phyloP scores from a whole-genome alignment of 106 monocot species.

The Allium fistulosum region DNA sequence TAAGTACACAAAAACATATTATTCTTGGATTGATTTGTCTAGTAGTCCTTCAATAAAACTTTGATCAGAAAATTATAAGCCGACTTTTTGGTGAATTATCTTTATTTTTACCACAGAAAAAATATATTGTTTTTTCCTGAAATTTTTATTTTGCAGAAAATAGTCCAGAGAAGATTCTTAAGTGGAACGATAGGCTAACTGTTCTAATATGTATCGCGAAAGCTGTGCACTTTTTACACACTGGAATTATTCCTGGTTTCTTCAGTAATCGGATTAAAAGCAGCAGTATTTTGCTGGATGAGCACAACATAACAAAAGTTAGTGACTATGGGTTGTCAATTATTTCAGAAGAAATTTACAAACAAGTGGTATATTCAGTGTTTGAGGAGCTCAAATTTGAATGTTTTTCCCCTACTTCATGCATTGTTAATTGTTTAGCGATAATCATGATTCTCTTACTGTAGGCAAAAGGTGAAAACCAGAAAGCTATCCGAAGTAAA shows the following conservation, averaged over 20 bases:
- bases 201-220: slow-evolving; percentile 72
- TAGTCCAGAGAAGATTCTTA: slow-evolving; percentile 58
- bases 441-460: slow-evolving; percentile 1
- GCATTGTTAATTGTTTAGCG: not conserved
- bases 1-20: slow-evolving; percentile 12
- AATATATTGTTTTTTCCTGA: slow-evolving; percentile 1
- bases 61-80: too few relatives aligned
- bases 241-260: slow-evolving; percentile 92
- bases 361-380: slow-evolving; percentile 31
- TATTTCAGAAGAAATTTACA: slow-evolving; percentile 87
- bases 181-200: slow-evolving; percentile 66
- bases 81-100: too few relatives aligned
- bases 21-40: not conserved
- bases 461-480: slow-evolving; percentile 46
- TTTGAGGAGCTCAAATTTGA: too few relatives aligned
- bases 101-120: too few relatives aligned
- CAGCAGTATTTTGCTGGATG: slow-evolving; percentile 73
- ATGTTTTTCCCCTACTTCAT: too few relatives aligned
- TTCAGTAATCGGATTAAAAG: slow-evolving; percentile 63
- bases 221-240: slow-evolving; percentile 83
- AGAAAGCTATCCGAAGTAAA: slow-evolving; percentile 36
- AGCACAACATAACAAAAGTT: slow-evolving; percentile 71
- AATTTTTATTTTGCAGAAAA: slow-evolving; percentile 26
- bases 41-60: too few relatives aligned
- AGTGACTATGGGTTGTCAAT: slow-evolving; percentile 92